Evolutionary conservation across 2,329 filamentous ascomycete species (phyloP), one percentile per base, ranked within the genome.

Genomic region (Epicoccum sorghinum): DNA sequence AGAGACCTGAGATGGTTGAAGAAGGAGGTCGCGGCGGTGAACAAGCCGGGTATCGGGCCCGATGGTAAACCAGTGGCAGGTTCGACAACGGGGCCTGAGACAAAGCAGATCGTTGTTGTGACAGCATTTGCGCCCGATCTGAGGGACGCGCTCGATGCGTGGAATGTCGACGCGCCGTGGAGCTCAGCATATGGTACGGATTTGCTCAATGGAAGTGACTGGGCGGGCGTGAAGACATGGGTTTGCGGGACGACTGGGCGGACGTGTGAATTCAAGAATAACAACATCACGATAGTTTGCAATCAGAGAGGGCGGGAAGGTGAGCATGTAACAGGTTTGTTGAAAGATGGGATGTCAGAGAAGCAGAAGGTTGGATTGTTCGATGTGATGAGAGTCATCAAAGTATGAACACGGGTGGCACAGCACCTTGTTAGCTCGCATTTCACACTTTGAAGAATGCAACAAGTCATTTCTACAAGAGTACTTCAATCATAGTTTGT

Each of bases 121-220:
- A 86, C 83, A 0, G 83, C 86, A 47, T 84, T 87, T 61, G 82
- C 83, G 2, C 84, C 84, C 1, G 80, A 74, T n/a, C 59, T 82
- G 0, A 57, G 76, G 39, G 77, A 76, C 6, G 80, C 81, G 2
- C 81, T 83, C 0, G 74, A 75, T 2, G 83, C 83, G 0, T 75
- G 80, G 57, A 73, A 87, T 44, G 62, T 73, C 3, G 67, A 74
- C 13, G 82, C 76, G 22, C 77, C 79, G 0, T 81, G 79, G 75
- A 75, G 70, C 2, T 75, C 75, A 7, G 83, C 79, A 0, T 87
- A 85, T 65, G 80, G 78, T 4, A 85, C 82, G 0, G 80, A 86
- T 49, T 57, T 84, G 3, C 59, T 80, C 3, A 59, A 61, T 0
- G 61, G 56, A 29, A 78, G 78, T 73, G 79, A 41, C 80, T 82